Conservation (phyloP, 768 basidiomycete genomes). For the Suillus americanus region DNA sequence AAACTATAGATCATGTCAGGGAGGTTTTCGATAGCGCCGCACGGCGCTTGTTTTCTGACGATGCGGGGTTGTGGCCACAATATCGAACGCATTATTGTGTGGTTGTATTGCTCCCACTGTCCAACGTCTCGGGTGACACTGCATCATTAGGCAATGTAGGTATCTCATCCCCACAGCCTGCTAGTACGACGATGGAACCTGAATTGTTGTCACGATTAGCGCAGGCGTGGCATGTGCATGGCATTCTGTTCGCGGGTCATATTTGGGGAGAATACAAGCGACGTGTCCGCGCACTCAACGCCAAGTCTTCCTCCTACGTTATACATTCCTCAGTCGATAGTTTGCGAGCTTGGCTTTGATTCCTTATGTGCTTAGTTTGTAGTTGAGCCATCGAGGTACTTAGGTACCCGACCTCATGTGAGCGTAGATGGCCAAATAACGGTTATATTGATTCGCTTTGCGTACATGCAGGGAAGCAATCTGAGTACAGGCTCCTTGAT, state of each 20-base stretch:
- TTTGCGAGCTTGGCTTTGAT: no score
- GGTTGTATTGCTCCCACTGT: not conserved
- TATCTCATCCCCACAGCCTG: not conserved
- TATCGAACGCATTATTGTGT: not conserved
- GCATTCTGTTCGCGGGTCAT: not conserved
- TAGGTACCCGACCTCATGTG: no score
- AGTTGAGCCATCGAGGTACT: no score
- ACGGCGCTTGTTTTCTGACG: not conserved
- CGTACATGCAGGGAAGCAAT: no score
- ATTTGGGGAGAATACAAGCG: not conserved
- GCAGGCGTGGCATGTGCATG: not conserved
- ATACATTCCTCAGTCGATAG: no score
- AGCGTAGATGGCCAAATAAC: no score
- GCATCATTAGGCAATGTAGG: not conserved
- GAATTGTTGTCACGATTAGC: not conserved
- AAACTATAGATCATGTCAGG: not conserved
- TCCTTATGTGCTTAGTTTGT: no score
- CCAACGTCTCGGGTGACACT: not conserved
- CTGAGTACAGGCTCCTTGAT: no score
- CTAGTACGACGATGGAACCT: not conserved
- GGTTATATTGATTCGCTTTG: no score
- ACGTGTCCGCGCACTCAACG: not conserved
- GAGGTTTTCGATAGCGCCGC: not conserved
- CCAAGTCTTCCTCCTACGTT: no score
- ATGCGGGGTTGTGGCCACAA: not conserved